A percentile compares a stretch with the other conserved stretches of the same genome.
Evolutionary conservation across 2,329 filamentous ascomycete species (phyloP).

Genomic region (Colletotrichum truncatum): DNA sequence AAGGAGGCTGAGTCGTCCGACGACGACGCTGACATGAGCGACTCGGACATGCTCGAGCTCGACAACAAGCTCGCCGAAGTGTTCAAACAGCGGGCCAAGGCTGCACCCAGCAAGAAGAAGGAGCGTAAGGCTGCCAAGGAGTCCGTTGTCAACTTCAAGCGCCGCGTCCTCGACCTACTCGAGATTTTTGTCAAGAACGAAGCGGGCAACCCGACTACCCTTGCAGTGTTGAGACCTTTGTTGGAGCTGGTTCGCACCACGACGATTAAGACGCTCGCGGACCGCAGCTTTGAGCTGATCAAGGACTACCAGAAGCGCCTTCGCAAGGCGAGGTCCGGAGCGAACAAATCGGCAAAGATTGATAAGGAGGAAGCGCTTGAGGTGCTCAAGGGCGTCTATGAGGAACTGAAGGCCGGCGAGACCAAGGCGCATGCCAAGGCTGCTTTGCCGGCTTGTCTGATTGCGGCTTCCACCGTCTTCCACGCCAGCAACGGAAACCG

Average conservation of each 20-base stretch:
- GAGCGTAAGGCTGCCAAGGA: slow-evolving; percentile 89
- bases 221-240: slow-evolving; percentile 78
- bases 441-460: slow-evolving; percentile 77
- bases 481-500: slow-evolving; percentile 61
- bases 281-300: slow-evolving; percentile 78
- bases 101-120: slow-evolving; percentile 75
- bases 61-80: slow-evolving; percentile 86
- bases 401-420: slow-evolving; percentile 67
- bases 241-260: slow-evolving; percentile 82
- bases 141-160: slow-evolving; percentile 93
- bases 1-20: slow-evolving; percentile 64
- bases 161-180: slow-evolving; percentile 87
- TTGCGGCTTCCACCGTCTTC: slow-evolving; percentile 71
- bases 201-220: slow-evolving; percentile 71
- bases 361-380: slow-evolving; percentile 57
- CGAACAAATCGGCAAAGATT: slow-evolving; percentile 44
- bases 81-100: slow-evolving; percentile 79
- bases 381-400: slow-evolving; percentile 74
- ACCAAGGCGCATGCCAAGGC: slow-evolving; percentile 79
- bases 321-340: slow-evolving; percentile 62
- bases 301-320: slow-evolving; percentile 75
- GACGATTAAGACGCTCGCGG: slow-evolving; percentile 76
- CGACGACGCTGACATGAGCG: slow-evolving; percentile 86
- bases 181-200: slow-evolving; percentile 86
- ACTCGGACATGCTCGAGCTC: slow-evolving; percentile 93